Evolutionary conservation across 1,284 basidiomycete genomes (phyloP), one percentile per base, ranked within the genome.

Genomic region (Heterobasidion occidentale): DNA sequence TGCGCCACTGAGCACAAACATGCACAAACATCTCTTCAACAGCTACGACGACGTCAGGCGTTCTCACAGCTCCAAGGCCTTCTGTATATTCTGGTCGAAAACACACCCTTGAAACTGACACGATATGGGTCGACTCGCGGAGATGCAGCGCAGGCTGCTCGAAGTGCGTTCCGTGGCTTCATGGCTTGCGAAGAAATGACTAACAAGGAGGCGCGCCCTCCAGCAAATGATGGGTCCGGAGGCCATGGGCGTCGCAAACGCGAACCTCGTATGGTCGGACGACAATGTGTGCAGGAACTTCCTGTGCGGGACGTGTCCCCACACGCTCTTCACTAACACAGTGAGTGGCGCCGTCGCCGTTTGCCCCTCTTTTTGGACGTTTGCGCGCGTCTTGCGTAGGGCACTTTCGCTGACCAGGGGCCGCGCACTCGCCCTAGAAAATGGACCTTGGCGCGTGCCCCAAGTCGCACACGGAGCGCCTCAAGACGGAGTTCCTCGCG

Each of bases 211-310:
- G 35, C 45, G 9, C 42, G 4, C 47, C 44, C 58, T 52, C 44
- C 67, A 95, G 92, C 94, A 95, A 94, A 95, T 97, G 93, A 96
- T 97, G 94, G 94, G 94, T n/a, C 92, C 93, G 47, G 95, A 98
- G 74, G 93, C 95, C 14, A 96, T 98, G 92, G 94, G 94, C 63
- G 87, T 94, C 53, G 86, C 91, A 51, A 92, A 92, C 64, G 86
- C 90, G 62, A 94, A 98, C 73, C 78, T 98, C 60, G 86, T 90
- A 60, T 98, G 97, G 89, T 92, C 89, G 58, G 93, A 97, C 71
- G 92, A 94, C 65, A 98, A 98, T 80, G 97, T 99, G n/a, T 99
- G 97, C 81, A 83, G 92, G 67, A 98, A 99, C 75, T 99, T 94
- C 77, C 77, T 99, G 34, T 99, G 97, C 66, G 97, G 97, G 55